phyloP scores from a whole-genome alignment of 2,329 filamentous ascomycete genomes.

The Bipolaris oryzae region DNA sequence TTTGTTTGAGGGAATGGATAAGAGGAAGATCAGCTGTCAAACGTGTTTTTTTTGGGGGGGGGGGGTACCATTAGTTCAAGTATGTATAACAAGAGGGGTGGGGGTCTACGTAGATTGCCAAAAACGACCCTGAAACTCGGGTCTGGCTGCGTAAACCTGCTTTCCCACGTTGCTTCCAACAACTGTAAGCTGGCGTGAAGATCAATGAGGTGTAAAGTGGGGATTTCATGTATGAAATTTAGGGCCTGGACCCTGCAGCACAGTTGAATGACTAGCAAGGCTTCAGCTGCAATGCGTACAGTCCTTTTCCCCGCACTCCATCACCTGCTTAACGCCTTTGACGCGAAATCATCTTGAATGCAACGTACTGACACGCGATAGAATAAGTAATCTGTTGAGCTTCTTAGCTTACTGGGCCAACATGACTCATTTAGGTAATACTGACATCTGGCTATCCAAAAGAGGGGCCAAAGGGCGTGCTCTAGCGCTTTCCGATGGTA shows the following conservation, averaged over 20 bases:
- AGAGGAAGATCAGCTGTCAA: too few species aligned
- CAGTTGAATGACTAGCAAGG: neutral
- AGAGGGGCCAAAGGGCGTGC: slow-evolving; percentile 2
- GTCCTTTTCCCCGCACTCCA: neutral
- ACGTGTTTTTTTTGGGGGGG: too few species aligned
- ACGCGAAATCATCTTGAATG: neutral
- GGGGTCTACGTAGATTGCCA: too few species aligned
- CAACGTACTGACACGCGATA: neutral
- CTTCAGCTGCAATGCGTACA: neutral
- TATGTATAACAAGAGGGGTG: too few species aligned
- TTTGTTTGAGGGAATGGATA: too few species aligned
- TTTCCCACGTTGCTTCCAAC: too few species aligned
- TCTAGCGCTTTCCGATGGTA: slow-evolving; percentile 1
- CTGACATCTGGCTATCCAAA: neutral
- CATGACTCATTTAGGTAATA: neutral
- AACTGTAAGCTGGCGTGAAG: too few species aligned
- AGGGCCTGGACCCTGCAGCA: neutral
- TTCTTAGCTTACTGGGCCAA: neutral
- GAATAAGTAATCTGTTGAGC: neutral
- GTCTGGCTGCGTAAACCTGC: too few species aligned
- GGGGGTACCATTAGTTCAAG: too few species aligned
- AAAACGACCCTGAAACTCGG: too few species aligned
- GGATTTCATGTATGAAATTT: neutral
- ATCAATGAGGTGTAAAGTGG: too few species aligned
- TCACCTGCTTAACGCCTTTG: neutral